Percentiles rank a stretch among this genome's conserved stretches.
Evolutionary conservation across 176 grass and related monocot species (phyloP).

Genomic region (Eragrostis nindensis): DNA sequence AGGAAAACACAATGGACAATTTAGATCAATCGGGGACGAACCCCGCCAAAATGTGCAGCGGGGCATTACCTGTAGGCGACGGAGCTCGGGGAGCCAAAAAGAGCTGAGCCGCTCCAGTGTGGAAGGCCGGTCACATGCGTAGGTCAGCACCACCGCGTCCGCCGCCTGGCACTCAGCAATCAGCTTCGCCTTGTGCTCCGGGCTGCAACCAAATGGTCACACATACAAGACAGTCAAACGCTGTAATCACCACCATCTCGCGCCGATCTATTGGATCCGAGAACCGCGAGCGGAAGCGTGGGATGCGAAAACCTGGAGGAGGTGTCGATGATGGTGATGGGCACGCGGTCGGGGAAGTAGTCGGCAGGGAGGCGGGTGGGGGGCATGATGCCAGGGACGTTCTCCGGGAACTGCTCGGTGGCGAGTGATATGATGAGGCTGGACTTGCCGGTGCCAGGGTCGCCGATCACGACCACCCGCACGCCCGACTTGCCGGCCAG

Average conservation of each 20-base stretch:
- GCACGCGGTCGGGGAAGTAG: constrained; percentile 91
- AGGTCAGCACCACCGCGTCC: constrained; percentile 88
- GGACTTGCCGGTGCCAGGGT: constrained; percentile 86
- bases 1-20: constrained; percentile 28
- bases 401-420: constrained; percentile 85
- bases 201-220: constrained; percentile 37
- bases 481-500: constrained; percentile 71
- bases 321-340: constrained; percentile 94
- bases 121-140: constrained; percentile 77
- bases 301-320: constrained; percentile 60
- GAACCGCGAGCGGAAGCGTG: neutral
- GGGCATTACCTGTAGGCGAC: constrained; percentile 66
- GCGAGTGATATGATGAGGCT: constrained; percentile 82
- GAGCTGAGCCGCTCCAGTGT: constrained; percentile 82
- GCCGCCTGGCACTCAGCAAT: constrained; percentile 87
- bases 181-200: constrained; percentile 85
- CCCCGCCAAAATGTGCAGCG: neutral
- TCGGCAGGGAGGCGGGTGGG: constrained; percentile 83
- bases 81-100: constrained; percentile 95
- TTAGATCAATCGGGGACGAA: neutral
- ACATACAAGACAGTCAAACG: neutral
- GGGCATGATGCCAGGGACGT: constrained; percentile 72
- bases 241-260: too few relatives aligned
- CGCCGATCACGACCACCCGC: constrained; percentile 85
- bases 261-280: constrained; percentile 11